Base-by-base conservation (phyloP, 2,329 filamentous ascomycete species). In the Verticillium nubilum region DNA sequence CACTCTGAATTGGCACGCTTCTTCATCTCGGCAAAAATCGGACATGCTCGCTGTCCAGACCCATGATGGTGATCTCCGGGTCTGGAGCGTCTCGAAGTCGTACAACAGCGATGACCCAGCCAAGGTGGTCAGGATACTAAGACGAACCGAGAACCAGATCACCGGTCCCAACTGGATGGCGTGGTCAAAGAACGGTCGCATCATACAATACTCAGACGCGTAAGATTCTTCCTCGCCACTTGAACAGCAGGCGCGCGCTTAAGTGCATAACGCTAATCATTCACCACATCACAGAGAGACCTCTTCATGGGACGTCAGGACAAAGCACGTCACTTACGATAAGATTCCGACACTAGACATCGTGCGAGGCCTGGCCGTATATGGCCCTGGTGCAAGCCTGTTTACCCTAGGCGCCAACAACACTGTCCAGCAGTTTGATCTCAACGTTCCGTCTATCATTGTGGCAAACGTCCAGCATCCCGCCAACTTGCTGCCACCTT, bases 11-110 rank as follows among this genome's bases (percentile, higher is more conserved):
- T 99, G 95, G 95, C 95, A 99, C 80, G 93, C 94, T 37, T 97
- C 95, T 0, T 97, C 95, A 0, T 90, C 93, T 0, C 91, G 93
- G 65, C 93, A 97, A 73, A 97, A 96, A 75, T 97, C 95, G 1
- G 94, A 98, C 69, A 99, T 99, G 95, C 79, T 99, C 68, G 94
- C 94, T 1, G 91, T 92, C 9, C 94, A 98, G 74, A 95, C 92
- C 3, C 84, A 89, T 57, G 93, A 97, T 70, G 94, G 95, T 23
- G 94, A 99, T 70, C 78, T 99, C 53, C 85, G 93, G 66, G 93
- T 99, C 23, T 99, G 95, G 95, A 99, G 95, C 69, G 90, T 99
- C 58, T 86, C 94, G 23, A 99, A 98, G 74, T 84, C 83, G 61
- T 79, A 88, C 72, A 81, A 87, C 71, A 74, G 83, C 67, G 86